Evolutionary conservation across 2,329 filamentous ascomycete species (phyloP).

Genomic region (Venturiaceae sp.): DNA sequence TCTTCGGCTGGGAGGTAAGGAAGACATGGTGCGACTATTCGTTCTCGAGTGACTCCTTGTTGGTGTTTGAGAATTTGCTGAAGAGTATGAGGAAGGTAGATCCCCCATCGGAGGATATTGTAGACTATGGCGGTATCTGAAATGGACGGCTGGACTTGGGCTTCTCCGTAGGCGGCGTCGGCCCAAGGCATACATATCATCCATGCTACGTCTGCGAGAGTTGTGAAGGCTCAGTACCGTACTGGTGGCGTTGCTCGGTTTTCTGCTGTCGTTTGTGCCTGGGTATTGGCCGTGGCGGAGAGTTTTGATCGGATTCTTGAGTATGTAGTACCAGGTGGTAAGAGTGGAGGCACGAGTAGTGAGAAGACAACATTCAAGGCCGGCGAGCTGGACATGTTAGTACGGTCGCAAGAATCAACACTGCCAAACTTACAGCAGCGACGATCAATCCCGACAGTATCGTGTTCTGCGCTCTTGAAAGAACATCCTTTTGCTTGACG

Average conservation of each 20-base stretch:
- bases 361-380: not conserved
- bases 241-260: not conserved
- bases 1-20: not conserved
- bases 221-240: not conserved
- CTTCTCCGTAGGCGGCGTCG: not conserved
- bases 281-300: not conserved
- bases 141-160: not conserved
- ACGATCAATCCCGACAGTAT: not conserved
- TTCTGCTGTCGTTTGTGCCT: not conserved
- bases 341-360: not conserved
- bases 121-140: not conserved
- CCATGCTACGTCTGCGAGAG: not conserved
- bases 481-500: not conserved
- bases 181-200: not conserved
- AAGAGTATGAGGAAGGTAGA: not conserved
- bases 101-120: not conserved
- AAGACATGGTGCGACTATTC: not conserved
- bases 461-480: not conserved
- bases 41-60: not conserved
- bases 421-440: not conserved
- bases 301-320: not conserved
- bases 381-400: not conserved
- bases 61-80: not conserved
- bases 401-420: not conserved
- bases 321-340: constrained; percentile 1